Conservation (phyloP, 441 rosid species). For the Pelargonium citronellum region DNA sequence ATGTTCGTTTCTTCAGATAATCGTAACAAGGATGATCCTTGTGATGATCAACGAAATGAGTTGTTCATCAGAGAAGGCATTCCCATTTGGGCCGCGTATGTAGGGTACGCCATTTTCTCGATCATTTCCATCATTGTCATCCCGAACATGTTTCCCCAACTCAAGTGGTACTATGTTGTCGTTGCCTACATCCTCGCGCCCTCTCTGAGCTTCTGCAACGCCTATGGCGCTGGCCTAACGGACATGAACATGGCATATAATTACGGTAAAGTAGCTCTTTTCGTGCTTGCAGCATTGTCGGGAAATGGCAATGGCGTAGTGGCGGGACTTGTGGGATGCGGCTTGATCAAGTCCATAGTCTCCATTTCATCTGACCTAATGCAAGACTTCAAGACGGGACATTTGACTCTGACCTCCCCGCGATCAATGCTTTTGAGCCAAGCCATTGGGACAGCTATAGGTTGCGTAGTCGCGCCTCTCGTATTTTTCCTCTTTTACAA, state of each 20-base stretch:
- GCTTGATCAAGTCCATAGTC: conserved; percentile 73
- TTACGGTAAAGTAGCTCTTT: conserved; percentile 85
- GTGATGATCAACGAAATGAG: conserved; percentile 51
- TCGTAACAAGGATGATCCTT: conserved; percentile 21
- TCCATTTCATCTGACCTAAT: conserved; percentile 82
- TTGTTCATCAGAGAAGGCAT: conserved; percentile 64
- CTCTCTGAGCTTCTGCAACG: conserved; percentile 83
- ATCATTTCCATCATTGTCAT: conserved; percentile 55
- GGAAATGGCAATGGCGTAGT: conserved; percentile 60
- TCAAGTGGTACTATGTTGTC: conserved; percentile 85
- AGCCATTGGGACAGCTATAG: conserved; percentile 78
- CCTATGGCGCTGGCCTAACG: conserved; percentile 89
- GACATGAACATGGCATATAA: conserved; percentile 96
- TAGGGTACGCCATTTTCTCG: conserved; percentile 57
- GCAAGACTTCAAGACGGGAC: conserved; percentile 92
- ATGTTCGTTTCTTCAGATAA: conserved; percentile 26
- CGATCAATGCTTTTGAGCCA: conserved; percentile 81
- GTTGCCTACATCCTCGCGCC: conserved; percentile 84
- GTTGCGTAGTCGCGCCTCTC: conserved; percentile 85
- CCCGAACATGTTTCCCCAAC: conserved; percentile 77
- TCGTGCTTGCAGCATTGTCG: conserved; percentile 62
- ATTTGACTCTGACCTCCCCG: conserved; percentile 80
- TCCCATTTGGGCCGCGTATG: conserved; percentile 67
- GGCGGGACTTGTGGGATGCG: conserved; percentile 85
- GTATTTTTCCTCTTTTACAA: conserved; percentile 77